Evolutionary conservation across 1,139 yeast species (phyloP).

Genomic region (Hemisphaericaspora xylanilytica): DNA sequence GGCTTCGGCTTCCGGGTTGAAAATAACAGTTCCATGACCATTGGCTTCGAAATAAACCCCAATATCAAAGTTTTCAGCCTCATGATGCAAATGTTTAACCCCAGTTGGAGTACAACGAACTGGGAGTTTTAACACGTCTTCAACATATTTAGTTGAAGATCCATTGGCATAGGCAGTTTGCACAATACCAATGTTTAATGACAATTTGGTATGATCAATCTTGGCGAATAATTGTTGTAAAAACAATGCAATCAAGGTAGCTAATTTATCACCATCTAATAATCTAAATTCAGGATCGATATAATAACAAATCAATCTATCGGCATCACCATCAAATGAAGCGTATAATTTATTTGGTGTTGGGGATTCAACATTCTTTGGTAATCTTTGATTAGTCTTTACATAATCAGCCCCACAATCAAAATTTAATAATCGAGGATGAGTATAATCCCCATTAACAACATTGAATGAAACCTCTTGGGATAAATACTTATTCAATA

Average conservation of each 20-base stretch:
- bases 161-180: conserved; percentile 99
- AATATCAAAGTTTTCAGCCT: conserved; percentile 77
- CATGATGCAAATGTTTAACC: conserved; percentile 91
- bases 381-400: conserved; percentile 81
- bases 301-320: conserved; percentile 85
- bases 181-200: conserved; percentile 72
- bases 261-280: conserved; percentile 92
- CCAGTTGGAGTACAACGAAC: conserved; percentile 94
- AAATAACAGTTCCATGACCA: conserved; percentile 97
- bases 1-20: conserved; percentile 56
- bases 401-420: conserved; percentile 96
- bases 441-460: conserved; percentile 57
- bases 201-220: conserved; percentile 36
- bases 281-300: conserved; percentile 52
- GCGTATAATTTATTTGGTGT: conserved; percentile 55
- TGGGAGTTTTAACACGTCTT: conserved; percentile 63
- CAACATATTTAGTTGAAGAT: conserved; percentile 73
- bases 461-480: conserved; percentile 43
- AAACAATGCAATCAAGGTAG: conserved; percentile 77
- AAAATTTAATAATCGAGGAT: conserved; percentile 62
- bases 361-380: conserved; percentile 52
- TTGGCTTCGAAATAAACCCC: conserved; percentile 98
- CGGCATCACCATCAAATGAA: conserved; percentile 97
- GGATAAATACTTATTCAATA: conserved; percentile 43
- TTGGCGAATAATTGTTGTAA: conserved; percentile 49